phyloP scores from a whole-genome alignment of 2,329 filamentous ascomycete species.

The Plenodomus lindquistii region DNA sequence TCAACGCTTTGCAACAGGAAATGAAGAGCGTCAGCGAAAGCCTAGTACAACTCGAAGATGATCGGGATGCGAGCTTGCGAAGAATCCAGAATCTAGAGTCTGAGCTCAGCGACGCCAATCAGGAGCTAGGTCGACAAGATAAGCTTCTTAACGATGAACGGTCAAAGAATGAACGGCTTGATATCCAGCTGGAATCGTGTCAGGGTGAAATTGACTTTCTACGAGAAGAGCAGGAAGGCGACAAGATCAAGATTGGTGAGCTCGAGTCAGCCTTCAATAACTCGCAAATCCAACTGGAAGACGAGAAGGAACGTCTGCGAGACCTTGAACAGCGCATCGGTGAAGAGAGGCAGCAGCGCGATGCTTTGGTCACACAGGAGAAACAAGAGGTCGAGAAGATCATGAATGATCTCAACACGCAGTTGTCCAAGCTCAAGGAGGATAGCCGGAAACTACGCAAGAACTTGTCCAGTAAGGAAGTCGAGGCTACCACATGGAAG shows the following conservation, averaged over 20 bases:
- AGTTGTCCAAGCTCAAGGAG: constrained; percentile 80
- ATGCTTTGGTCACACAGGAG: constrained; percentile 82
- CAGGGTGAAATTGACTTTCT: constrained; percentile 94
- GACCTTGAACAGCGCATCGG: constrained; percentile 66
- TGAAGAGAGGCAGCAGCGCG: constrained; percentile 82
- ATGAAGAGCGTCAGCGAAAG: constrained; percentile 91
- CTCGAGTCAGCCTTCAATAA: constrained; percentile 81
- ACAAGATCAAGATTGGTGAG: constrained; percentile 98
- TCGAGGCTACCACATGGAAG: constrained; percentile 89
- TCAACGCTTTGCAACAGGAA: constrained; percentile 87
- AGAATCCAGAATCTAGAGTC: constrained; percentile 82
- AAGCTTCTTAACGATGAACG: constrained; percentile 82
- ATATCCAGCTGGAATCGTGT: constrained; percentile 88
- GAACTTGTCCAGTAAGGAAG: constrained; percentile 78
- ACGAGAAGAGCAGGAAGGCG: constrained; percentile 92
- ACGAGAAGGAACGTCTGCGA: constrained; percentile 72
- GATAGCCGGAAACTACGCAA: constrained; percentile 82
- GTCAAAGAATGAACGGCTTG: constrained; percentile 82
- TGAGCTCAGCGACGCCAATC: constrained; percentile 81
- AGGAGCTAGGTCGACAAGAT: constrained; percentile 84
- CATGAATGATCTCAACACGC: constrained; percentile 88
- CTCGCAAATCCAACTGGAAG: constrained; percentile 76
- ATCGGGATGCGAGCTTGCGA: constrained; percentile 76
- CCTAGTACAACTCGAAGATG: constrained; percentile 84
- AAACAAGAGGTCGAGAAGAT: constrained; percentile 95